Base-by-base conservation (phyloP, 805 yeast species). In the Nakazawaea siamensis region DNA sequence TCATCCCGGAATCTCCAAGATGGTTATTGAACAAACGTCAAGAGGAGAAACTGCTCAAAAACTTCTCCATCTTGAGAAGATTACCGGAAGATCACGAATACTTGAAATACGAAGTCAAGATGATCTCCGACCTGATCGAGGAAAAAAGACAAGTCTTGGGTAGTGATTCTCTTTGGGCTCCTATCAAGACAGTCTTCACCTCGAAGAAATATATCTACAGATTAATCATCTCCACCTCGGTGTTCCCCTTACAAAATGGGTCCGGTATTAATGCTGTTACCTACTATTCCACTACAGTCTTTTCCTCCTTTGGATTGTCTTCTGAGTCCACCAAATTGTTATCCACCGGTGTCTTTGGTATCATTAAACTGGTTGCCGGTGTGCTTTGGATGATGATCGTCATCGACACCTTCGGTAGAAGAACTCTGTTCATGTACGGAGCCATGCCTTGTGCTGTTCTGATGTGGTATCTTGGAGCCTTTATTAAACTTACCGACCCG, bases 291-390 rank as follows among this genome's bases (percentile, higher is more conserved):
- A 74, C 74, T 17, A 58, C 64, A 8, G 58, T 72, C 28, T 68
- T 71, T 51, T 54, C 61, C 41, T 58, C 72, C 3, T 57, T 71
- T 38, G 77, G 78, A 13, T 60, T 71, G 14, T 49, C 49, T 23
- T 69, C 73, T 1, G 48, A 63, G 6, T 55, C 63, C 31, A 63
- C 73, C 1, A 62, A 66, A 2, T 55, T 72, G 29, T 58, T 67
- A 14, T 67, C 76, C 3, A 70, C 76, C 6, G 77, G 77, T 34
- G 53, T 70, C 35, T 70, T 69, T 49, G 78, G 77, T 19, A 53
- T 69, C 24, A 53, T 69, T 30, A 70, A 70, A 43, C 66, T 61
- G 12, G 54, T 55, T n/a, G 63, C 64, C 21, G 61, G 69, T 15
- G 49, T 64, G 24, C 43, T 64, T 15, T 68, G 70, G 67, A 57